Percentiles rank a stretch among this genome's conserved stretches.
phyloP scores from a whole-genome alignment of 2,329 filamentous ascomycete genomes.

The Rutstroemia sp. region DNA sequence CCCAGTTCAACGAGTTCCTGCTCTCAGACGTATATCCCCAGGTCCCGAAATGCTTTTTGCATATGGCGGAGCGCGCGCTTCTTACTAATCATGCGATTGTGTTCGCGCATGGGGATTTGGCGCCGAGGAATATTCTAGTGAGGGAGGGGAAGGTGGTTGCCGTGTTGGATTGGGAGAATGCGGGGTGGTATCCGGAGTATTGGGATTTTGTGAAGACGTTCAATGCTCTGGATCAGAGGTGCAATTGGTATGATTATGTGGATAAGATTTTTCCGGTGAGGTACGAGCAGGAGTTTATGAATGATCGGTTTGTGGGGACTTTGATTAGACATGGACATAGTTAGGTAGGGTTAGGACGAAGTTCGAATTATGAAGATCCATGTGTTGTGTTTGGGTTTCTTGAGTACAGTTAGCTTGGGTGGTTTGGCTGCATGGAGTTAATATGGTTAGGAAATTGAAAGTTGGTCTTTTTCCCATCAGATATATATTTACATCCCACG shows the following conservation, averaged over 20 bases:
- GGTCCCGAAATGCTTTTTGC: background rate
- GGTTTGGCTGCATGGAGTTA: too few species aligned
- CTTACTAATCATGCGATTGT: constrained; percentile 3
- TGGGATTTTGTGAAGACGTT: constrained; percentile 9
- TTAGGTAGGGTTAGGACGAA: background rate
- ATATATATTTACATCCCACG: too few species aligned
- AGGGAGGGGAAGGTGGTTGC: background rate
- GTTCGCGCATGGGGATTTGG: constrained; percentile 7
- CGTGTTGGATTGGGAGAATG: constrained; percentile 8
- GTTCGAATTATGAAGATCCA: too few species aligned
- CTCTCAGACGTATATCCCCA: background rate
- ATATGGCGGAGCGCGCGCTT: background rate
- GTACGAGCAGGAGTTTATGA: constrained; percentile 8
- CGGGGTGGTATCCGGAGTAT: constrained; percentile 12
- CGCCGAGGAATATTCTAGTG: constrained; percentile 8
- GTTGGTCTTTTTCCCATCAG: too few species aligned
- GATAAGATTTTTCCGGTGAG: background rate
- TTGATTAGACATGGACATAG: constrained; percentile 4
- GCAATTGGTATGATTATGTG: constrained; percentile 9
- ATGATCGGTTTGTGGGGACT: constrained; percentile 8
- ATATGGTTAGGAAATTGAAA: too few species aligned
- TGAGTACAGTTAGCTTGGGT: too few species aligned
- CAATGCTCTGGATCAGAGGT: background rate
- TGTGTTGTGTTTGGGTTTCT: too few species aligned
- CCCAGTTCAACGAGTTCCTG: constrained; percentile 11